phyloP scores from a whole-genome alignment of 148 eudicot species.

The Tetragonia tetragonoides region DNA sequence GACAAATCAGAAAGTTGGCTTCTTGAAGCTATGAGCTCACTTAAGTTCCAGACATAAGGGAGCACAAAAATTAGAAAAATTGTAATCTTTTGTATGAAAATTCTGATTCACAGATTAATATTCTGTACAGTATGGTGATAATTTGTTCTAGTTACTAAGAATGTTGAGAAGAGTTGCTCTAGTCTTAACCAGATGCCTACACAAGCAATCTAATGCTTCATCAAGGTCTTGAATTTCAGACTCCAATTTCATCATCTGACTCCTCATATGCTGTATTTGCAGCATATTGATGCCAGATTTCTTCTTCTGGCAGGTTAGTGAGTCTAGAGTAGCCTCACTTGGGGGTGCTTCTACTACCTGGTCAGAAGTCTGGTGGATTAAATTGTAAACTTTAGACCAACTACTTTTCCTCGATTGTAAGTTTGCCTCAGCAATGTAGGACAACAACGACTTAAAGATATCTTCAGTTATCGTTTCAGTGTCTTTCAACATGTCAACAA shows the following conservation, averaged over 20 bases:
- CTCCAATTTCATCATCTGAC: constrained; percentile 25
- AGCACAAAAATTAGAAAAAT: background rate
- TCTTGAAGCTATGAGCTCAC: no score
- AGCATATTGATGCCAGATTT: constrained; percentile 6
- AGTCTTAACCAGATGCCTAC: constrained; percentile 33
- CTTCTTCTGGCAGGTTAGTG: background rate
- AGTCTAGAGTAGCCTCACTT: constrained; percentile 10
- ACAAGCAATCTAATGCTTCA: constrained; percentile 28
- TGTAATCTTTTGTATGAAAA: no score
- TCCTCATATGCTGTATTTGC: constrained; percentile 17
- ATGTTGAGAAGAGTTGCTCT: constrained; percentile 46
- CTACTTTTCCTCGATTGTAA: constrained; percentile 1
- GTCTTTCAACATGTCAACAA: background rate
- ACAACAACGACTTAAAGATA: background rate
- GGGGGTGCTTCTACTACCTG: background rate
- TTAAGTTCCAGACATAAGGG: background rate
- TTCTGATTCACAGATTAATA: no score
- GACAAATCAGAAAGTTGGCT: no score
- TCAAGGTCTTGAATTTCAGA: constrained; percentile 29
- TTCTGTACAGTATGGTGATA: no score
- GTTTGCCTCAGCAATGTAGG: constrained; percentile 5
- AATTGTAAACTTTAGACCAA: constrained; percentile 22
- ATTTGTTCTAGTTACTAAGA: constrained; percentile 33
- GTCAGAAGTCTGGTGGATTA: constrained; percentile 19
- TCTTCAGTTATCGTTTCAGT: background rate